phyloP scores from a whole-genome alignment of 2,329 filamentous ascomycete genomes.

The Colletotrichum magnum region DNA sequence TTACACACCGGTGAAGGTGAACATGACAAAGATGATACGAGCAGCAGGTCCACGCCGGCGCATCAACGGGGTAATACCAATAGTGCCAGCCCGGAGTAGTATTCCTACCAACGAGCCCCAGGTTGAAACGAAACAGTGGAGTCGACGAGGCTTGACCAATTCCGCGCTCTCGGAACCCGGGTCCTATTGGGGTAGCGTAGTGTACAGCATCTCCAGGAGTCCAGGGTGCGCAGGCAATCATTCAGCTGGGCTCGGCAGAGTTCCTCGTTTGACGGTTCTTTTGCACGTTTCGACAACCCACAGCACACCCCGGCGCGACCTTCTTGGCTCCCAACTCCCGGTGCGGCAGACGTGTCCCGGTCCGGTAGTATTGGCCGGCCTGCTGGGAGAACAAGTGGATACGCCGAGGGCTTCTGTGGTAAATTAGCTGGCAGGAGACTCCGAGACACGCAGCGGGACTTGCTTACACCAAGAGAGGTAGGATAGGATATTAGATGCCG shows the following conservation, averaged over 20 bases:
- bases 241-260: constrained; percentile 12
- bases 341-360: constrained; percentile 10
- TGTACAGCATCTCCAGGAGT: background rate
- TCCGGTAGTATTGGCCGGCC: constrained; percentile 16
- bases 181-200: constrained; percentile 6
- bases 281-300: constrained; percentile 3
- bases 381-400: constrained; percentile 3
- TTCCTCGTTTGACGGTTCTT: constrained; percentile 9
- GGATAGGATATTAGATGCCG: too few species aligned
- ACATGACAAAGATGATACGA: too few species aligned
- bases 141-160: background rate
- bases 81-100: too few species aligned
- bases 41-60: too few species aligned
- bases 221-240: too few species aligned
- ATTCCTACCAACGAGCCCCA: background rate
- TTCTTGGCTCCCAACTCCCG: constrained; percentile 18
- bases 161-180: constrained; percentile 10
- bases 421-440: background rate
- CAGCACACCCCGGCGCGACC: background rate
- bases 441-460: background rate
- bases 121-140: constrained; percentile 23
- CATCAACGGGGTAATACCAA: constrained; percentile 1
- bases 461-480: too few species aligned
- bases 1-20: background rate
- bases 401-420: constrained; percentile 8